phyloP scores from a whole-genome alignment of 148 eudicot species.

The Fagopyrum homotropicum region DNA sequence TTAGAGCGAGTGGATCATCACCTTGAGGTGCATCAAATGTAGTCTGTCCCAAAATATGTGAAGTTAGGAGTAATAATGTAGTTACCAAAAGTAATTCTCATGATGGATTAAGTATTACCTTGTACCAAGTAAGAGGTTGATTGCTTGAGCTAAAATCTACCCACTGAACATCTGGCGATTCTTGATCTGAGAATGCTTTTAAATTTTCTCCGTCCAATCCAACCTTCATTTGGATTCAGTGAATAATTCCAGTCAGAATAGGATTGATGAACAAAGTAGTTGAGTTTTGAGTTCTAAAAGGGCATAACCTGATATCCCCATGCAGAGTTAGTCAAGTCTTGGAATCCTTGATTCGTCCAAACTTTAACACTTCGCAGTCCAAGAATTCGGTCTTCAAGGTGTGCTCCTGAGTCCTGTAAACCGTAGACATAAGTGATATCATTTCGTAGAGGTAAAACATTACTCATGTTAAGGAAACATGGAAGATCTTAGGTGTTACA shows the following conservation, averaged over 20 bases:
- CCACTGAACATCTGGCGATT: neutral
- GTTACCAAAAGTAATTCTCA: neutral
- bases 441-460: no score
- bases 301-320: slow-evolving; percentile 10
- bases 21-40: slow-evolving; percentile 41
- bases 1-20: slow-evolving; percentile 37
- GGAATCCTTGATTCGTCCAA: neutral
- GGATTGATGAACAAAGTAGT: no score
- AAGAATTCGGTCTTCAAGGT: neutral
- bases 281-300: neutral
- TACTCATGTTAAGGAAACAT: no score
- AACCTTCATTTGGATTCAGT: neutral
- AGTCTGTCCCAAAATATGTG: slow-evolving; percentile 18
- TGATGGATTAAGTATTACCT: neutral
- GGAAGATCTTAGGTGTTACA: neutral
- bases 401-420: slow-evolving; percentile 4
- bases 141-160: slow-evolving; percentile 3
- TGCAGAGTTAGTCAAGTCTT: neutral
- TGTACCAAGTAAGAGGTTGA: slow-evolving; percentile 10
- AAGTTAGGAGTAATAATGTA: neutral
- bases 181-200: slow-evolving; percentile 4
- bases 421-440: no score
- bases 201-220: slow-evolving; percentile 5
- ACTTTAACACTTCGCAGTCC: neutral
- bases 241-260: neutral